Conservation (phyloP, 1,139 yeast genomes). For the Geotrichum citri-aurantii region DNA sequence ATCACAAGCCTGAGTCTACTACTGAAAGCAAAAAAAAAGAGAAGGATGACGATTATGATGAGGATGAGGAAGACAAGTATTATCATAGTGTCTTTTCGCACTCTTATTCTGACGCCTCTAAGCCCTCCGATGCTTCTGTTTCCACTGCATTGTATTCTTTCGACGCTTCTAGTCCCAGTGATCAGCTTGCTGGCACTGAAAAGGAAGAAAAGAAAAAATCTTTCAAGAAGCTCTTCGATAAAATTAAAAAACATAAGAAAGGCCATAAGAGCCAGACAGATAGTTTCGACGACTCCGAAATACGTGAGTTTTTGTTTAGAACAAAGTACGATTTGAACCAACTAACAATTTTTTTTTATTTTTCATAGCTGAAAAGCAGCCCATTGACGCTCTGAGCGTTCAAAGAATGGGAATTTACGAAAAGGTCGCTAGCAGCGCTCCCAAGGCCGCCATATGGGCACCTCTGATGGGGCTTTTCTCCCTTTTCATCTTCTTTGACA, state of each 20-base stretch:
- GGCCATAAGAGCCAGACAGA: slow-evolving; percentile 2
- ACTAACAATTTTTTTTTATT: background rate
- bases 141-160: background rate
- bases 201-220: background rate
- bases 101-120: background rate
- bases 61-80: background rate
- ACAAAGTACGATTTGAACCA: background rate
- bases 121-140: background rate
- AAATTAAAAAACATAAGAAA: slow-evolving; percentile 7
- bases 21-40: background rate
- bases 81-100: background rate
- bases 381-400: background rate
- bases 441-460: slow-evolving; percentile 16
- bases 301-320: background rate
- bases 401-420: background rate
- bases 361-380: background rate
- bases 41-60: background rate
- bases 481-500: slow-evolving; percentile 14
- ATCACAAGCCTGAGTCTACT: background rate
- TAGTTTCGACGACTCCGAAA: background rate
- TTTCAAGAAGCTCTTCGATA: slow-evolving; percentile 10
- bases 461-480: slow-evolving; percentile 16
- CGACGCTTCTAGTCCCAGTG: background rate
- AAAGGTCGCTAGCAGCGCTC: slow-evolving; percentile 15
- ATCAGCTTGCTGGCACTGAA: background rate